Base-by-base conservation (phyloP, 768 basidiomycete genomes). In the Mrakia frigida region DNA sequence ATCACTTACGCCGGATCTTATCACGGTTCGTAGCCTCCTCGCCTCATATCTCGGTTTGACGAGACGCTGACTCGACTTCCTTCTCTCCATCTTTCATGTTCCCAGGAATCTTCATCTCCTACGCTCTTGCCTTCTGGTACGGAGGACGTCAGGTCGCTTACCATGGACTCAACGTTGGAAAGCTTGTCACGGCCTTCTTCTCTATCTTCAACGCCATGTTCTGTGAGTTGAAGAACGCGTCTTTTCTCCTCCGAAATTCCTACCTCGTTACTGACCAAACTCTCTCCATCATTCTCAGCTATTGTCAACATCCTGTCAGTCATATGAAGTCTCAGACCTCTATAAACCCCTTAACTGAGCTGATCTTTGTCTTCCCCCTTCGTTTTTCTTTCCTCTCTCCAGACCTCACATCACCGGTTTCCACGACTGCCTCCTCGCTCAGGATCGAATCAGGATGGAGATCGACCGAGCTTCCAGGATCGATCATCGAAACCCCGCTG, bases 391-490 rank as follows among this genome's bases (percentile, higher is more conserved):
- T 37, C 14, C 33, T 14, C 16, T 1, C 37, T 65, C 31, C 33
- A 65, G 63, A 4, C 82, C 82, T 0, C 82, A 83, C 75, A 75
- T 82, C 70, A 76, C 80, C 41, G 79, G 79, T 14, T 78, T 81
- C 14, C 76, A 80, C n/a, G 79, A 79, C 18, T 81, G 81, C 28
- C 72, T 81, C 39, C 77, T 76, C 21, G 76, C 76, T 37, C 70
- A 81, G 35, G 74, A 71, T 25, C 80, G 79, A 11, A 79, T 83
- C 14, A 79, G 81, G 9, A 63, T 69, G 6, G 81, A 83, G 65
- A 82, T 83, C 52, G 81, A 82, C 28, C 79, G 82, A 25, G 21
- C 77, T 31, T 81, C 81, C 16, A 71, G 78, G 2, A 83, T 83
- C 80, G 82, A 83, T 53, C 74, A 80, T 4, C 80, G 81, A 21